Evolutionary conservation across 2,329 filamentous ascomycete species (phyloP), one percentile per base, ranked within the genome.

Genomic region (Cladosporium sp.): DNA sequence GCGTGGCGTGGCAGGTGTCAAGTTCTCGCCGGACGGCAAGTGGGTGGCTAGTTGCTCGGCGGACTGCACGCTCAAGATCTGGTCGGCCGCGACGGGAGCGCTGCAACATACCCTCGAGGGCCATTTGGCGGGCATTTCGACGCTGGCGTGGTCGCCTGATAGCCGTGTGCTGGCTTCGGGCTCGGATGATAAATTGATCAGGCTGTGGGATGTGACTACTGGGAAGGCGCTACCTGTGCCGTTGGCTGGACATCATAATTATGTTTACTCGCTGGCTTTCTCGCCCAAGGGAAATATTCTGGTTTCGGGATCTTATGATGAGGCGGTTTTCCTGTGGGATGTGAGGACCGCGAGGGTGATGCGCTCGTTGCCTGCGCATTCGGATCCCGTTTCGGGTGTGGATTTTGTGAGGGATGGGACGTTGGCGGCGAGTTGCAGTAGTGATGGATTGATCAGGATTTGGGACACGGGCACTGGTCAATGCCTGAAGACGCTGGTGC

Each of bases 221-320:
- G 83, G 83, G 17, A 80, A 83, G 68, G 77, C 82, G 25, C 80
- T 85, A 55, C 80, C 82, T 0, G 80, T 77, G 20, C 80, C 83
- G 1, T 78, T 97, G 63, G 80, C 89, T 22, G 93, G 94, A 2
- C 94, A 99, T 68, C 91, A 97, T 73, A 97, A 95, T 74, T 97
- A 97, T 73, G 87, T 99, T 32, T 96, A 96, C 74, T 91, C 88
- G 51, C 79, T 99, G 34, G 91, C 92, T 5, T 97, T 97, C 73
- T 93, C 90, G n/a, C 94, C 94, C 1, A 97, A 97, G 73, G 94
- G 94, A 22, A 99, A 99, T 70, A 96, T 97, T 70, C 83, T 99
- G 34, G 94, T 92, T 15, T 95, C 90, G 64, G 94, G 94, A 12
- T 95, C 90, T 62, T 97, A 97, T 74, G 94, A 99, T 65, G 94